Evolutionary conservation across 345 rosid species (phyloP).

Genomic region (Linum trigynum): DNA sequence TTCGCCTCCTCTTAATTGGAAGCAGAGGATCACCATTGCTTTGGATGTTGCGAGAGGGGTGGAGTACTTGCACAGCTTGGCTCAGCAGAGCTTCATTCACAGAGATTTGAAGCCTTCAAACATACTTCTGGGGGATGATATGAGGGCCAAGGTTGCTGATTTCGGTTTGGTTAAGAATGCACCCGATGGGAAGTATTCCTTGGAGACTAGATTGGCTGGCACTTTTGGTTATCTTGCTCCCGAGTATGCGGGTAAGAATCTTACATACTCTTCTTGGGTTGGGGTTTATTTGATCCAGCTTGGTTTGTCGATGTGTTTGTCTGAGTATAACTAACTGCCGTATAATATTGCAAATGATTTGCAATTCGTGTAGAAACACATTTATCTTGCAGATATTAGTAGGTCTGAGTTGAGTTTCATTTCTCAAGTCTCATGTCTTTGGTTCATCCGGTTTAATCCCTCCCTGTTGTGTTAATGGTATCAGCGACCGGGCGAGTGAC

Average conservation of each 20-base stretch:
- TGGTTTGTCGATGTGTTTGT: too few relatives aligned
- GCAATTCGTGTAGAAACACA: too few relatives aligned
- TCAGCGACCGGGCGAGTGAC: conserved; percentile 94
- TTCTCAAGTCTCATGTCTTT: background rate
- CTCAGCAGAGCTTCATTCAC: conserved; percentile 85
- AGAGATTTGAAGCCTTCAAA: conserved; percentile 86
- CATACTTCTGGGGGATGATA: conserved; percentile 82
- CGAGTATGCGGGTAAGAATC: conserved; percentile 77
- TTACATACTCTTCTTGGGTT: background rate
- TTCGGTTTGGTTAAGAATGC: conserved; percentile 85
- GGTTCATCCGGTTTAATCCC: background rate
- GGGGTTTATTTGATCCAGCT: too few relatives aligned
- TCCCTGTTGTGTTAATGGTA: background rate
- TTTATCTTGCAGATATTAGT: too few relatives aligned
- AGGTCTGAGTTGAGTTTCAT: too few relatives aligned
- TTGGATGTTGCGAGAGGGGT: conserved; percentile 86
- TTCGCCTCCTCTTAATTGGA: conserved; percentile 56
- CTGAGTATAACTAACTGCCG: background rate
- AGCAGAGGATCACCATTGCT: conserved; percentile 67
- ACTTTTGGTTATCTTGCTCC: conserved; percentile 97
- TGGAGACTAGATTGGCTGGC: conserved; percentile 89
- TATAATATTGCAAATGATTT: too few relatives aligned
- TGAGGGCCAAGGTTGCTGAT: conserved; percentile 94
- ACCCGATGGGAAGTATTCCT: conserved; percentile 76
- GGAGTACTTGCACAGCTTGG: conserved; percentile 80